Conservation (phyloP, 202 grass and related monocot species). For the Zoysia matrella region DNA sequence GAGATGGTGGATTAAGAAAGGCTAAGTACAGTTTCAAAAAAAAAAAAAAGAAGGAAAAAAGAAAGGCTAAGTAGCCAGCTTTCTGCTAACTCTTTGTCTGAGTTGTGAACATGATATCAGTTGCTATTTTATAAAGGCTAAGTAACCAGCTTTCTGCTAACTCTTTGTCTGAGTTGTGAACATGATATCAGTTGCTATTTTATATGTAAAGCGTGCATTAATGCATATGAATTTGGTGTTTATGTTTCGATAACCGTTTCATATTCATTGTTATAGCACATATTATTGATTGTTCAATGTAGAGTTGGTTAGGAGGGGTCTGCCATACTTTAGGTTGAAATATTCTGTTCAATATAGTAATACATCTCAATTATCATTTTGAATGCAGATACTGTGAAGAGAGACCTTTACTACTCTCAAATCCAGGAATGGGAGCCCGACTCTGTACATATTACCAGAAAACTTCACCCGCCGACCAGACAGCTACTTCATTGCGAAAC, state of each 20-base stretch:
- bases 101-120: constrained; percentile 18
- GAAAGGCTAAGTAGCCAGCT: too few relatives aligned
- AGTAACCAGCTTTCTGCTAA: too few relatives aligned
- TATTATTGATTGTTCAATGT: constrained; percentile 10
- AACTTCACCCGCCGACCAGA: constrained; percentile 68
- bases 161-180: neutral
- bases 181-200: constrained; percentile 22
- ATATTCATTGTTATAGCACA: neutral
- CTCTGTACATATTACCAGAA: constrained; percentile 98
- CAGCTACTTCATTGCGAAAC: constrained; percentile 69
- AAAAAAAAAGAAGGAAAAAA: too few relatives aligned
- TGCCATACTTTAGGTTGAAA: constrained; percentile 45
- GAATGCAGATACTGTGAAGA: constrained; percentile 91
- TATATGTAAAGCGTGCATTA: constrained; percentile 8
- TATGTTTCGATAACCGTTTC: neutral
- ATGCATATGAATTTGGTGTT: constrained; percentile 7
- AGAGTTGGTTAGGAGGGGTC: constrained; percentile 74
- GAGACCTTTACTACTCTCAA: constrained; percentile 85
- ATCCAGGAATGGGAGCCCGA: constrained; percentile 94
- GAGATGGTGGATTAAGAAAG: too few relatives aligned
- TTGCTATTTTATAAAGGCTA: neutral
- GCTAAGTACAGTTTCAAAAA: too few relatives aligned
- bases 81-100: neutral
- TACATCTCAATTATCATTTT: constrained; percentile 19
- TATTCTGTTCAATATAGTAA: constrained; percentile 34